phyloP scores from a whole-genome alignment of 208 protist species.

The Leishmania aethiopica region DNA sequence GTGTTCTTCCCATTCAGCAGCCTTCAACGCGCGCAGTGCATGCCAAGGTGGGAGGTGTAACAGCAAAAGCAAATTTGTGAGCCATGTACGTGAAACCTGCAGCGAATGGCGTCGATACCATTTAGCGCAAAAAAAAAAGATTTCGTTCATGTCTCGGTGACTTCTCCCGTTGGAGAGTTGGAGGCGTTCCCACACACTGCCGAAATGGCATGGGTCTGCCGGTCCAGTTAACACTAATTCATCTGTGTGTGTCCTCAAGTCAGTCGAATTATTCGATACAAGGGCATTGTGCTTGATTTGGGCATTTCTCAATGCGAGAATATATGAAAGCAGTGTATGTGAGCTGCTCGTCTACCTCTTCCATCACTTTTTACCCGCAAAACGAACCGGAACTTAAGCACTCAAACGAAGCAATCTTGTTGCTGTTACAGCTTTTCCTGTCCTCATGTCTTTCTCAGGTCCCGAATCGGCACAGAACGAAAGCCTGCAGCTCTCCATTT shows the following conservation, averaged over 20 bases:
- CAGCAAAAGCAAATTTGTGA: not conserved
- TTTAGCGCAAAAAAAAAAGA: not conserved
- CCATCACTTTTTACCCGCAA: not conserved
- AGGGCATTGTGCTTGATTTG: not conserved
- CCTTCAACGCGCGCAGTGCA: not conserved
- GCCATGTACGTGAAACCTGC: not conserved
- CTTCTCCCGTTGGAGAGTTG: not conserved
- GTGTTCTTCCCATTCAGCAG: not conserved
- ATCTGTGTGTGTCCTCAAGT: not conserved
- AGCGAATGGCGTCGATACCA: not conserved
- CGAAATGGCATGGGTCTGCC: not conserved
- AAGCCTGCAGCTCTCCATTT: not conserved
- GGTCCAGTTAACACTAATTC: not conserved
- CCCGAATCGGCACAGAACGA: not conserved
- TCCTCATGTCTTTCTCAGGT: not conserved
- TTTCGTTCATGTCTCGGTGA: not conserved
- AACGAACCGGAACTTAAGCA: too few species aligned
- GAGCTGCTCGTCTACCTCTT: not conserved
- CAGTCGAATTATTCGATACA: not conserved
- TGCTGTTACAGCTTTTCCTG: not conserved
- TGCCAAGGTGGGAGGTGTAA: not conserved
- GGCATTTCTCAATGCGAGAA: not conserved
- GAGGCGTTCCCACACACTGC: too few species aligned
- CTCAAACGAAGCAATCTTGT: not conserved
- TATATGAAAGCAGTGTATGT: not conserved